Conservation (phyloP, 805 yeast genomes). For the Priceomyces castillae region DNA sequence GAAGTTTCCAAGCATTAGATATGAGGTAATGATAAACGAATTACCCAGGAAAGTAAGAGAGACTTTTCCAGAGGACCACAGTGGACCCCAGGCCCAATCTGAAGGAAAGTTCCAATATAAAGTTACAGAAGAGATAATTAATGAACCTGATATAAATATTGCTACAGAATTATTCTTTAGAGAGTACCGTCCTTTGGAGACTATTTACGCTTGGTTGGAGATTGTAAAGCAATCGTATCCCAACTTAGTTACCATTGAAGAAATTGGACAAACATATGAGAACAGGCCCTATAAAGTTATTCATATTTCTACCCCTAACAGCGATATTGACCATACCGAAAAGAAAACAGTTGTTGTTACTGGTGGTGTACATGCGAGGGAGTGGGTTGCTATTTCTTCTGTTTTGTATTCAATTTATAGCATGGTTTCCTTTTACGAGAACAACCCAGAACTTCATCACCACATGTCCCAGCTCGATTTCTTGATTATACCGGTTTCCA, state of each 20-base stretch:
- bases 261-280: slow-evolving; percentile 74
- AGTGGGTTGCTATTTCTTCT: slow-evolving; percentile 79
- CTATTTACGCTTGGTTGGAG: slow-evolving; percentile 73
- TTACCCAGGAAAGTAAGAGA: slow-evolving; percentile 56
- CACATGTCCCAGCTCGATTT: slow-evolving; percentile 63
- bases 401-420: slow-evolving; percentile 54
- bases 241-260: slow-evolving; percentile 56
- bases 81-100: background rate
- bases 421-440: slow-evolving; percentile 28
- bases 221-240: slow-evolving; percentile 61
- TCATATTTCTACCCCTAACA: slow-evolving; percentile 52
- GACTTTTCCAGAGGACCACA: slow-evolving; percentile 42
- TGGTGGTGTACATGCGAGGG: slow-evolving; percentile 87
- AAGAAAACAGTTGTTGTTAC: slow-evolving; percentile 69
- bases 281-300: slow-evolving; percentile 68
- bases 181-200: slow-evolving; percentile 62
- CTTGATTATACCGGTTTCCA: slow-evolving; percentile 75
- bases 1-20: slow-evolving; percentile 21
- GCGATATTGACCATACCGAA: slow-evolving; percentile 31
- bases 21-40: slow-evolving; percentile 51
- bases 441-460: slow-evolving; percentile 29
- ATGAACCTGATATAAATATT: slow-evolving; percentile 14
- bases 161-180: slow-evolving; percentile 60
- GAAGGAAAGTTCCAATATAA: slow-evolving; percentile 8
- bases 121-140: slow-evolving; percentile 13